Percentiles rank a stretch among this genome's conserved stretches.
Evolutionary conservation across 2,329 filamentous ascomycete genomes (phyloP).

Genomic region (Aspergillus neoniger): DNA sequence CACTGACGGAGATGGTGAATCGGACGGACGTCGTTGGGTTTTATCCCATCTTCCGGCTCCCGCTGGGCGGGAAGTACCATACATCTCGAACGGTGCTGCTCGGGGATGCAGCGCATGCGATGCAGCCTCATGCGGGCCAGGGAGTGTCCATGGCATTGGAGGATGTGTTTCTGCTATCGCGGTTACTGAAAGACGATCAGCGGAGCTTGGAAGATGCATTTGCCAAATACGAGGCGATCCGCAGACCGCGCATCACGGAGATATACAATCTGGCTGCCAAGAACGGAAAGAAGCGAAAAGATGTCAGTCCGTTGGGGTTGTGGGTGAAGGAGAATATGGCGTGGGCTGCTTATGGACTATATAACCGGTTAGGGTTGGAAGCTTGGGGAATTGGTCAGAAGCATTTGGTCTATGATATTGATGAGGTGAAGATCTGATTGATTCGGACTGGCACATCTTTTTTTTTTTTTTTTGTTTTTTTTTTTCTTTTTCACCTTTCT

Average conservation of each 20-base stretch:
- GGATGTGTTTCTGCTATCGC: constrained; percentile 41
- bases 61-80: constrained; percentile 34
- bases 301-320: constrained; percentile 26
- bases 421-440: constrained; percentile 17
- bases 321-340: constrained; percentile 30
- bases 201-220: constrained; percentile 24
- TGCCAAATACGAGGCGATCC: constrained; percentile 31
- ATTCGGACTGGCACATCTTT: neutral
- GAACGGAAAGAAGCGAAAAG: constrained; percentile 29
- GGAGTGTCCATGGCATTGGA: constrained; percentile 58
- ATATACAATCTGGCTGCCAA: constrained; percentile 26
- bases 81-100: constrained; percentile 38
- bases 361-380: constrained; percentile 23
- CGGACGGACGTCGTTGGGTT: constrained; percentile 29
- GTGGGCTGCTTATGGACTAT: constrained; percentile 18
- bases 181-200: constrained; percentile 23
- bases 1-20: constrained; percentile 13
- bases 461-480: neutral
- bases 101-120: constrained; percentile 38
- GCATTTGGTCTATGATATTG: constrained; percentile 36
- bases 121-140: constrained; percentile 49
- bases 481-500: neutral
- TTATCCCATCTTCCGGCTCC: constrained; percentile 40
- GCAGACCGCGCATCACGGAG: constrained; percentile 34
- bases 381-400: constrained; percentile 24